Conservation (phyloP, 768 basidiomycete species). For the Amanita polypyramis region DNA sequence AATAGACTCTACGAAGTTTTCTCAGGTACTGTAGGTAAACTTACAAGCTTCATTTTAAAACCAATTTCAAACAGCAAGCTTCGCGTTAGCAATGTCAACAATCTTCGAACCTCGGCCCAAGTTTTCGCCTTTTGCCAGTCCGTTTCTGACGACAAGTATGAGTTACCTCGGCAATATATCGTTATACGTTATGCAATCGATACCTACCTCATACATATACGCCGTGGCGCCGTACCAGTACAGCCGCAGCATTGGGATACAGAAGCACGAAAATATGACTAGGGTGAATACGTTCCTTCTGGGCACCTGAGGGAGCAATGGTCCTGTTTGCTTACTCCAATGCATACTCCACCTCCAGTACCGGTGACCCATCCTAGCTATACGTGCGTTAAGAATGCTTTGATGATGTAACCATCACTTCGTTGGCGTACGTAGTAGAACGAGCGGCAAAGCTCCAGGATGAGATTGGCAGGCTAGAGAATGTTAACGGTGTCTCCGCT, state of each 20-base stretch:
- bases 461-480: slow-evolving; percentile 78
- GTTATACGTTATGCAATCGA: background rate
- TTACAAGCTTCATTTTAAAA: slow-evolving; percentile 69
- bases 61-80: slow-evolving; percentile 63
- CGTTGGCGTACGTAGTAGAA: slow-evolving; percentile 50
- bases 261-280: slow-evolving; percentile 84
- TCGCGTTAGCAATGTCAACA: background rate
- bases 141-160: slow-evolving; percentile 22
- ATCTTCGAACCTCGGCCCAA: slow-evolving; percentile 56
- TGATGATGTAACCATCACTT: background rate
- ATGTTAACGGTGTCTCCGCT: background rate
- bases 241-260: slow-evolving; percentile 69
- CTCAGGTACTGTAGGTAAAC: slow-evolving; percentile 39
- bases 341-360: slow-evolving; percentile 75
- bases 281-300: slow-evolving; percentile 80
- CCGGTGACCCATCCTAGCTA: slow-evolving; percentile 88
- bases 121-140: slow-evolving; percentile 89
- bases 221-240: slow-evolving; percentile 72
- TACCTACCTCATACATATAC: slow-evolving; percentile 79
- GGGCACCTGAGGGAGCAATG: slow-evolving; percentile 84
- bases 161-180: slow-evolving; percentile 8
- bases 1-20: no score
- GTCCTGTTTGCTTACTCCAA: slow-evolving; percentile 33
- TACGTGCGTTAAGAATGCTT: slow-evolving; percentile 4
- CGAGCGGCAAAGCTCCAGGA: slow-evolving; percentile 72